Evolutionary conservation across 2,329 filamentous ascomycete genomes (phyloP), one percentile per base, ranked within the genome.

Genomic region (Microascus cirrosus): DNA sequence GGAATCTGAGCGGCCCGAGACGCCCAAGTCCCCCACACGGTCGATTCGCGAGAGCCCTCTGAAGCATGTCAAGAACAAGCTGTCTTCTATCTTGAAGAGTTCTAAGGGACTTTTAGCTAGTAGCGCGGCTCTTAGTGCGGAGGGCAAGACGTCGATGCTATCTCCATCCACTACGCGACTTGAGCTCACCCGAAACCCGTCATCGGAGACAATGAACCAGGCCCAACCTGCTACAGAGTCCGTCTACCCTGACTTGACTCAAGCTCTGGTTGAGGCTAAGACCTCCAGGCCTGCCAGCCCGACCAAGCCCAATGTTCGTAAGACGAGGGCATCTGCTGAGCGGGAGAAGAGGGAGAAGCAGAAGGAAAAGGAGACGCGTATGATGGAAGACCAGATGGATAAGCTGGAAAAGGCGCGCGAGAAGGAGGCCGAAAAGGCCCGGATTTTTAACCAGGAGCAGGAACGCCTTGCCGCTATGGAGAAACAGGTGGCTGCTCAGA

Each of bases 21-120:
- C 80, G 69, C 74, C 79, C 62, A 84, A 83, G 63, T 84, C 83
- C 1, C 81, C 81, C 0, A 76, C 79, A 5, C 73, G 81, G 58
- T 74, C 68, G 54, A 76, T 82, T 64, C 77, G 79, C 8, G 91
- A 95, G 63, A 93, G 87, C 59, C 90, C 90, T 5, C 72, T 96
- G 60, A 96, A 92, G 70, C 90, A 94, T 56, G 92, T 94, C 32
- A 97, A 96, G 74, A 90, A 89, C 66, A 95, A 91, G 68, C 77
- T 97, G 54, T 95, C 93, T 53, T 95, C 92, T 11, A 91, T 96
- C 60, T 77, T 96, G 64, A 92, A 91, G 71, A 89, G 86, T 58
- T 94, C 92, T 3, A 93, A 89, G 69, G 89, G 87, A 15, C 81
- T 96, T 54, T 86, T 96, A 61, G 90, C 87, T 20, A 95, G 88